A percentile compares a stretch with the other conserved stretches of the same genome.
Evolutionary conservation across 2,329 filamentous ascomycete genomes (phyloP).

Genomic region (Penicillium expansum): DNA sequence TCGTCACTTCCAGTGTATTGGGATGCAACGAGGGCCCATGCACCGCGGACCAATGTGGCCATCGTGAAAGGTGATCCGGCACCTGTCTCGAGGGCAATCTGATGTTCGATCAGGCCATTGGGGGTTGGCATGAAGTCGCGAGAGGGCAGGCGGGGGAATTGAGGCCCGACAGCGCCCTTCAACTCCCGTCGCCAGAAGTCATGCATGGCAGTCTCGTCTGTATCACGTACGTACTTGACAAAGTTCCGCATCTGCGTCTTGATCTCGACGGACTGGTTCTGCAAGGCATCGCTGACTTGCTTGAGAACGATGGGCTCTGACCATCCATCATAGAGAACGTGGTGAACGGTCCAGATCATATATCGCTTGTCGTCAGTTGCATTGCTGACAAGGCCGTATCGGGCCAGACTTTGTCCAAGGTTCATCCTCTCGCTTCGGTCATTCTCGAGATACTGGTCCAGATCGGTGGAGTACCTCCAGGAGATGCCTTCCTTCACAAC

Average conservation of each 20-base stretch:
- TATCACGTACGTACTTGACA: constrained; percentile 48
- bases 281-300: constrained; percentile 31
- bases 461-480: constrained; percentile 31
- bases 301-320: constrained; percentile 40
- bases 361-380: constrained; percentile 29
- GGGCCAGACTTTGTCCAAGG: constrained; percentile 36
- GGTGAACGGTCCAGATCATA: constrained; percentile 52
- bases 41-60: constrained; percentile 49
- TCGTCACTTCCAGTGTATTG: constrained; percentile 47
- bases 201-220: constrained; percentile 41
- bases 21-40: constrained; percentile 49
- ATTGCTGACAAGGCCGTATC: constrained; percentile 35
- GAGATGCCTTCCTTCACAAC: constrained; percentile 32
- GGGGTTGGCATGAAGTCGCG: constrained; percentile 48
- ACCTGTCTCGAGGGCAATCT: constrained; percentile 31
- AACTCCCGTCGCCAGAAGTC: constrained; percentile 51
- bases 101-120: constrained; percentile 46
- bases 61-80: constrained; percentile 40
- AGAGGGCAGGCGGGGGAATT: constrained; percentile 51
- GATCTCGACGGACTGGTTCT: constrained; percentile 16
- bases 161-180: constrained; percentile 45
- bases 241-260: constrained; percentile 46
- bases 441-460: constrained; percentile 27
- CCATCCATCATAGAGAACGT: constrained; percentile 54
- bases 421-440: constrained; percentile 32